These are phyloP conservation scores for Paraphoma sp. DNA, from an alignment of 2,329 filamentous ascomycete species.

Conservation along the genomic window DNA sequence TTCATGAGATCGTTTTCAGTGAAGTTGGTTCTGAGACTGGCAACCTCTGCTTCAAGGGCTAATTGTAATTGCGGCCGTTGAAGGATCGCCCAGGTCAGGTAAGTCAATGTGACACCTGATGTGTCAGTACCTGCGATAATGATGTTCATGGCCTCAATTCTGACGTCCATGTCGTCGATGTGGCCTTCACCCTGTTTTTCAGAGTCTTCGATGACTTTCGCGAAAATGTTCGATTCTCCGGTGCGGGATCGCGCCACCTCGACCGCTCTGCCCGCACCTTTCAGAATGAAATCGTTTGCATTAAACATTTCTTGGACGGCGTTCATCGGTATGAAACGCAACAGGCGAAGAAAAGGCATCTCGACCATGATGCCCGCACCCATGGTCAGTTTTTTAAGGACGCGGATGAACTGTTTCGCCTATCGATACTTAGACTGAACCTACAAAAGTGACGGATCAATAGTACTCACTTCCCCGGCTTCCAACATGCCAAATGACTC, in stretches of 20 bases:
- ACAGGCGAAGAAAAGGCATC: slow-evolving; percentile 41
- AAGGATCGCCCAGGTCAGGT: slow-evolving; percentile 43
- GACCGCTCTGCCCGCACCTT: slow-evolving; percentile 39
- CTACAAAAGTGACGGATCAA: not conserved
- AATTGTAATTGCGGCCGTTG: slow-evolving; percentile 26
- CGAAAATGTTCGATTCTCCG: slow-evolving; percentile 42
- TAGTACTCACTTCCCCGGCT: slow-evolving; percentile 38
- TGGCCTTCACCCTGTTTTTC: slow-evolving; percentile 37
- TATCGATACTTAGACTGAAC: not conserved
- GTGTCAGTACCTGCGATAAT: slow-evolving; percentile 47
- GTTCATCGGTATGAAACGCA: slow-evolving; percentile 39
- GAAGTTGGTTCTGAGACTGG: slow-evolving; percentile 21
- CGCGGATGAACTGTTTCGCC: slow-evolving; percentile 46
- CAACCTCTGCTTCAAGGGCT: slow-evolving; percentile 31
- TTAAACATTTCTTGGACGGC: slow-evolving; percentile 44
- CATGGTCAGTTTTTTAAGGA: slow-evolving; percentile 44
- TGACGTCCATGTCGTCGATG: slow-evolving; percentile 42
- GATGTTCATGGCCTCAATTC: slow-evolving; percentile 40
- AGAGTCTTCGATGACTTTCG: slow-evolving; percentile 40
- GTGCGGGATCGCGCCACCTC: slow-evolving; percentile 37
- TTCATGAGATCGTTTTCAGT: slow-evolving; percentile 40
- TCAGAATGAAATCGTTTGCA: slow-evolving; percentile 40
- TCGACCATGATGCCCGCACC: slow-evolving; percentile 46
- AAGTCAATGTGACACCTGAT: slow-evolving; percentile 42
- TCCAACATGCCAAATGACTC: slow-evolving; percentile 50